A percentile compares a stretch with the other conserved stretches of the same genome.
phyloP scores from a whole-genome alignment of 2,329 filamentous ascomycete species.

The Colletotrichum zoysiae region DNA sequence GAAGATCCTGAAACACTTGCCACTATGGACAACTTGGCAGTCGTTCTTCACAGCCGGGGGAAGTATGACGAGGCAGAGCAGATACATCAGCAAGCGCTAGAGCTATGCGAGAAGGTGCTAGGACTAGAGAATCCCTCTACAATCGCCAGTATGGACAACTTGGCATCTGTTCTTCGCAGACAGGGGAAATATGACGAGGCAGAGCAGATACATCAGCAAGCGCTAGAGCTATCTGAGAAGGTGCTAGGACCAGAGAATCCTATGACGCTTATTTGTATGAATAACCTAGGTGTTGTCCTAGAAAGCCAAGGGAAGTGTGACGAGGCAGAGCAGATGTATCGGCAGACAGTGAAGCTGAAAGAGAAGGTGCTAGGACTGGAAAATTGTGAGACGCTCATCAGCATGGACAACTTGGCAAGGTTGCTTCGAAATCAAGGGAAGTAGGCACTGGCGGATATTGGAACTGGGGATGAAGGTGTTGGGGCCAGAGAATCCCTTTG shows the following conservation, averaged over 20 bases:
- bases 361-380: slow-evolving; percentile 39
- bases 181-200: slow-evolving; percentile 38
- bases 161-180: slow-evolving; percentile 11
- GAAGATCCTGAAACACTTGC: too few species aligned
- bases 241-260: too few species aligned
- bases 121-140: too few species aligned
- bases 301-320: not conserved
- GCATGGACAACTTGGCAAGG: slow-evolving; percentile 37
- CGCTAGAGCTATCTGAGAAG: too few species aligned
- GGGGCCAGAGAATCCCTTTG: slow-evolving; percentile 38
- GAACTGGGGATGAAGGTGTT: slow-evolving; percentile 34
- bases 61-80: slow-evolving; percentile 12
- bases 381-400: slow-evolving; percentile 34
- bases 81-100: too few species aligned
- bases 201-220: slow-evolving; percentile 25
- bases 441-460: not conserved
- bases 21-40: slow-evolving; percentile 18
- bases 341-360: slow-evolving; percentile 22
- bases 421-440: too few species aligned
- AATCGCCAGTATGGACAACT: slow-evolving; percentile 38
- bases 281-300: too few species aligned
- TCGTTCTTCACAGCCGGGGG: slow-evolving; percentile 16
- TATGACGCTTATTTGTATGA: too few species aligned
- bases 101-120: too few species aligned
- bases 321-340: slow-evolving; percentile 8